Evolutionary conservation across 2,329 filamentous ascomycete genomes (phyloP).

Genomic region (Ilyonectria mors-panacis): DNA sequence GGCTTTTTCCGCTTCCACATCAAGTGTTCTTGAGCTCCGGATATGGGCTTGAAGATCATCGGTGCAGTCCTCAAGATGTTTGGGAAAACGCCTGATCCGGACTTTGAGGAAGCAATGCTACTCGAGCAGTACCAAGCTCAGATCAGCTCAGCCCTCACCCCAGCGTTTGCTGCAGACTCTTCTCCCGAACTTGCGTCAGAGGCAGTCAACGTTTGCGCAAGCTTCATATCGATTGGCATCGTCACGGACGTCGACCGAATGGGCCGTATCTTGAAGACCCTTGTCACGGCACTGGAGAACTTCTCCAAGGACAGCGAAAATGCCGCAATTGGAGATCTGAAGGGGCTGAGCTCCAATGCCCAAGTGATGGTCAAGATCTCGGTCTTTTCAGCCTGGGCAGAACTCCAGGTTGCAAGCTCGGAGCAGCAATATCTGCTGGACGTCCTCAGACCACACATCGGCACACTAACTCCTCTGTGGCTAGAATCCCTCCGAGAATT

Average conservation of each 20-base stretch:
- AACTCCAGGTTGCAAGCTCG: conserved; percentile 93
- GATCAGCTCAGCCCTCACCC: conserved; percentile 95
- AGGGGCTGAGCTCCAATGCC: conserved; percentile 93
- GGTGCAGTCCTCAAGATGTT: conserved; percentile 96
- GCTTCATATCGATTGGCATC: conserved; percentile 96
- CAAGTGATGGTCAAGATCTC: conserved; percentile 99
- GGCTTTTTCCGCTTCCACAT: conserved; percentile 97
- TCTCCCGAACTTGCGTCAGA: conserved; percentile 96
- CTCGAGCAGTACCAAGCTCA: conserved; percentile 99
- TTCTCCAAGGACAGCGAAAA: conserved; percentile 87
- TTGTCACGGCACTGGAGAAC: conserved; percentile 92
- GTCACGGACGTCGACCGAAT: conserved; percentile 98
- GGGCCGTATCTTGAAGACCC: conserved; percentile 95
- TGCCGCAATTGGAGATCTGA: conserved; percentile 91
- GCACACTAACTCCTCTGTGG: conserved; percentile 92
- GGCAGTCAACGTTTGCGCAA: conserved; percentile 97
- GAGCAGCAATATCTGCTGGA: conserved; percentile 92
- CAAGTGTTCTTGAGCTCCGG: conserved; percentile 89
- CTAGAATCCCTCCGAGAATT: conserved; percentile 94
- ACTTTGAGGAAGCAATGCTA: conserved; percentile 96
- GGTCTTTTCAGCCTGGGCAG: conserved; percentile 96
- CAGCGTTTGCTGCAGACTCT: conserved; percentile 95
- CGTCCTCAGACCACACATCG: conserved; percentile 91
- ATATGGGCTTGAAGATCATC: conserved; percentile 93
- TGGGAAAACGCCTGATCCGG: conserved; percentile 93